Evolutionary conservation across 805 yeast species (phyloP).

Genomic region (Candida michaelii): DNA sequence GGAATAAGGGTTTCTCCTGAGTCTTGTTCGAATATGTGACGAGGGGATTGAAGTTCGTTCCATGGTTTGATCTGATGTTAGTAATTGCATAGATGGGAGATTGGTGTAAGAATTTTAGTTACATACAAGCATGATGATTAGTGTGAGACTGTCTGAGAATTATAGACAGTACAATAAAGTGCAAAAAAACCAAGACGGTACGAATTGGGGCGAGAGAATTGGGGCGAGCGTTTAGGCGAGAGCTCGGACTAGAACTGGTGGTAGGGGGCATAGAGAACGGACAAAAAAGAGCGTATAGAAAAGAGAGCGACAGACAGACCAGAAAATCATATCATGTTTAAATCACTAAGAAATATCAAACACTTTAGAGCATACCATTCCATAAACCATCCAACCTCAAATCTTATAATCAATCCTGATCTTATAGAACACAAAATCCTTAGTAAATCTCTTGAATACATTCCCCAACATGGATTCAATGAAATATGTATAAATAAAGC

Average conservation of each 20-base stretch:
- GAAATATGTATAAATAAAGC: slow-evolving; percentile 49
- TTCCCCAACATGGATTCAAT: slow-evolving; percentile 55
- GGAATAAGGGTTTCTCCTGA: slow-evolving; percentile 28
- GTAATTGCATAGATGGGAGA: neutral
- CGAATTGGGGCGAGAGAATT: too few relatives aligned
- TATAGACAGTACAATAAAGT: too few relatives aligned
- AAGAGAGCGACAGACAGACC: too few relatives aligned
- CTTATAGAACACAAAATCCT: slow-evolving; percentile 44
- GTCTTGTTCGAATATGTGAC: slow-evolving; percentile 51
- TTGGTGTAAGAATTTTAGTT: neutral
- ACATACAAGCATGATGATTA: slow-evolving; percentile 22
- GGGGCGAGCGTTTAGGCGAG: too few relatives aligned
- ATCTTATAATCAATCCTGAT: slow-evolving; percentile 28
- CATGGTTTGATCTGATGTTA: slow-evolving; percentile 43
- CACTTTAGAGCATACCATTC: slow-evolving; percentile 29
- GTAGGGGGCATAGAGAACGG: too few relatives aligned
- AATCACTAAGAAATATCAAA: neutral
- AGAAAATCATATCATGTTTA: too few relatives aligned
- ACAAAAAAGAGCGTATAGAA: too few relatives aligned
- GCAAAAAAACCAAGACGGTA: too few relatives aligned
- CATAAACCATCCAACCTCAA: slow-evolving; percentile 34
- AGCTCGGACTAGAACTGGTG: too few relatives aligned
- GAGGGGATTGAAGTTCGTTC: slow-evolving; percentile 47
- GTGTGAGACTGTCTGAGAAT: too few relatives aligned
- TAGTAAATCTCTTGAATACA: slow-evolving; percentile 35